Evolutionary conservation across 148 eudicot species (phyloP), one percentile per base, ranked within the genome.

Genomic region (Selenicereus undatus): DNA sequence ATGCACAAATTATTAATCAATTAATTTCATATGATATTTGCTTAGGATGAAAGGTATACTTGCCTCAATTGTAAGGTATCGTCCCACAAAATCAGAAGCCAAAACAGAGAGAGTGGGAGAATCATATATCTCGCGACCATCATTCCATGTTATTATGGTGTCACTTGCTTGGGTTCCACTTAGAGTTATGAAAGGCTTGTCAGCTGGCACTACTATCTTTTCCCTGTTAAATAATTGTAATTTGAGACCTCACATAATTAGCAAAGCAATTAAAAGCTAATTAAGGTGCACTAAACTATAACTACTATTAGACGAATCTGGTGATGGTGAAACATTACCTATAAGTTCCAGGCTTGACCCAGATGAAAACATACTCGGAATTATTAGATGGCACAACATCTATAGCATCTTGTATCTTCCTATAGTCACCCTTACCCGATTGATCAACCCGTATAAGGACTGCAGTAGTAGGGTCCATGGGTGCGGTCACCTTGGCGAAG

Each of bases 321-420:
- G 10, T 4, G 14, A 9, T 11, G 8, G 13, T 48, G 66, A 26
- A 52, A 58, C 60, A 43, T 79, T 56, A 93, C 97, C 91, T 91
- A 83, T 93, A 93, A 69, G 83, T 84, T 80, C 97, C 97, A 2
- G 97, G 97, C 86, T 93, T 93, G 76, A 93, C 82, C 93, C 85
- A 90, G 71, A 93, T 93, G 83, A 83, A 91, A 39, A 89, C 84
- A 22, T 84, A 83, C 73, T 88, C 85, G 4, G 89, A 54, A 72
- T 93, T 93, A 84, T 90, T 80, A 35, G 87, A 84, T 26, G 94
- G 94, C 20, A 93, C 90, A 35, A 88, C 76, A 84, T 93, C 88
- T 64, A 93, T 87, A 16, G 97, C 97, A 43, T 89, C 92, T 78
- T 93, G 97, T 79, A 93, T 91, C 80, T 86, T 90, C 52, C 24